Base-by-base conservation (phyloP, 768 basidiomycete species). In the Boletus coccyginus region DNA sequence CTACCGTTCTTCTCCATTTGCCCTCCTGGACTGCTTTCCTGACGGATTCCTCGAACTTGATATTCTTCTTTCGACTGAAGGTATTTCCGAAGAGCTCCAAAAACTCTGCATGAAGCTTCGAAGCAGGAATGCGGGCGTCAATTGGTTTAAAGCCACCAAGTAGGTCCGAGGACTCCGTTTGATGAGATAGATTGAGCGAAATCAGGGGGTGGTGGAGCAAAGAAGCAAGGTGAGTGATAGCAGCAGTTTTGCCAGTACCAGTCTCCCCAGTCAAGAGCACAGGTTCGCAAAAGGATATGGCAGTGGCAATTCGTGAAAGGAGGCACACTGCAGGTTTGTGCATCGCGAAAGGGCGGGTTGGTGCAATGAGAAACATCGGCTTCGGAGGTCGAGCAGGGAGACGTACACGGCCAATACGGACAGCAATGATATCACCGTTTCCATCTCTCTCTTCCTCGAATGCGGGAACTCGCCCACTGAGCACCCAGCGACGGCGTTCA, bases 201-300 rank as follows among this genome's bases (percentile, higher is more conserved):
- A 93, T 81, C 35, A 99, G 80, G 0, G 87, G 85, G 12, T 84
- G 82, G 8, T 79, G 81, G 31, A 97, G 80, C n/a, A 90, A 71
- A 3, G 86, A 79, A 12, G 97, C 88, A 32, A 98, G 79, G 64
- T 97, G 86, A 3, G 94, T 90, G 16, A 99, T 83, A 19, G 86
- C 82, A 50, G 94, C 95, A 0, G 97, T 99, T 73, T 99, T 99
- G 14, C 97, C 97, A 1, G 97, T 99, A n/a, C 97, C 97, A 3
- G 97, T 99, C 76, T 99, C 97, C 45, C 97, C 97, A 0, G 94
- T 94, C 27, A 99, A 80, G 9, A 99, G 80, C 6, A 95, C 77
- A 6, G 97, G 94, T 66, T 99, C 97, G 14, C 73, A 73, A 45
- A 88, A 76, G 0, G 86, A 78, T 45, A 94, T 77, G 0, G 88